Percentiles rank a stretch among this genome's conserved stretches.
Evolutionary conservation across 2,329 filamentous ascomycete genomes (phyloP).

Genomic region (Keithomyces neogunnii): DNA sequence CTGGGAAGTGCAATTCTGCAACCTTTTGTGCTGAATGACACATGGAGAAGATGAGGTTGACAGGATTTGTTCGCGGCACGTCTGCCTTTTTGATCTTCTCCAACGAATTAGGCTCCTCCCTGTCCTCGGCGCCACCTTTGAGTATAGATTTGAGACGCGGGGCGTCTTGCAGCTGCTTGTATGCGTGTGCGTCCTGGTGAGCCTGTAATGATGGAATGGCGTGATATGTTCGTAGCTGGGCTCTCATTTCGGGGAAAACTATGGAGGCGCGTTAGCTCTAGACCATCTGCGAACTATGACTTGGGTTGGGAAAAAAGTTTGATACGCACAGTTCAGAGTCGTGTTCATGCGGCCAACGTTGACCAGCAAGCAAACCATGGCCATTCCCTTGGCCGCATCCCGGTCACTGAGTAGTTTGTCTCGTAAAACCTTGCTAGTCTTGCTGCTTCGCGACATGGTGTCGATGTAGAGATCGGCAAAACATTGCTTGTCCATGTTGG

Average conservation of each 20-base stretch:
- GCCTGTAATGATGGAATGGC: conserved; percentile 95
- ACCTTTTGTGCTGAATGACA: conserved; percentile 84
- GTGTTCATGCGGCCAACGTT: conserved; percentile 99
- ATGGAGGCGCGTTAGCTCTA: conserved; percentile 4
- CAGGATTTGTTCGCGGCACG: conserved; percentile 79
- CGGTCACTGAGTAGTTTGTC: conserved; percentile 92
- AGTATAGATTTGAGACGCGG: conserved; percentile 93
- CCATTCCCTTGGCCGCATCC: conserved; percentile 92
- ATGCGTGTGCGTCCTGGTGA: conserved; percentile 87
- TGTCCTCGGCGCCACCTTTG: conserved; percentile 91
- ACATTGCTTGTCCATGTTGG: conserved; percentile 53
- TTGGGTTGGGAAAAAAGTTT: neutral
- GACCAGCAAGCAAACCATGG: conserved; percentile 95
- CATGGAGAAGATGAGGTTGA: conserved; percentile 94
- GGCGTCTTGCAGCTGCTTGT: conserved; percentile 96
- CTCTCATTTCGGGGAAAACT: conserved; percentile 99
- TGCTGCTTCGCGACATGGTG: conserved; percentile 96
- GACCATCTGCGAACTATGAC: no score
- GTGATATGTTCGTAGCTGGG: conserved; percentile 93
- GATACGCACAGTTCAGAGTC: conserved; percentile 77
- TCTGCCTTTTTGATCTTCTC: conserved; percentile 65
- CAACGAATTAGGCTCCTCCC: conserved; percentile 71
- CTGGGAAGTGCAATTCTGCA: conserved; percentile 84
- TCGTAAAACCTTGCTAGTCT: conserved; percentile 96
- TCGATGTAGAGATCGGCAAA: conserved; percentile 98